Conservation (phyloP, 106 monocot genomes). For the Dioscorea alata region DNA sequence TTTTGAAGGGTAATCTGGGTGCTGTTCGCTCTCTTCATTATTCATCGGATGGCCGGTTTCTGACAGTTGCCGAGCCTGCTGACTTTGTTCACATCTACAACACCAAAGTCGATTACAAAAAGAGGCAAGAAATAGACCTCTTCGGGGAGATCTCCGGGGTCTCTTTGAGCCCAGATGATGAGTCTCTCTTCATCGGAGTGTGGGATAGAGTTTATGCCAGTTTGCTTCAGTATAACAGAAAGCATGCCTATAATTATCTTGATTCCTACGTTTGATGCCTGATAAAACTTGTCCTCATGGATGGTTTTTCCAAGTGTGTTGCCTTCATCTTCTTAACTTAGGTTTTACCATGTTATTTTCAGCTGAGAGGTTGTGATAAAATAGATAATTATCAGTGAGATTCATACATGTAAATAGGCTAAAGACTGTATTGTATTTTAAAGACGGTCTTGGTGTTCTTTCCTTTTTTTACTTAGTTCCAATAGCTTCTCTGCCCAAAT, state of each 20-base stretch:
- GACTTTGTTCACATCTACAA: conserved; percentile 71
- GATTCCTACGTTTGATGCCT: conserved; percentile 4
- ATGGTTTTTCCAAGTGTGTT: too few relatives aligned
- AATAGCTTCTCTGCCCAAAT: too few relatives aligned
- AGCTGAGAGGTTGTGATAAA: too few relatives aligned
- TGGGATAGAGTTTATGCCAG: conserved; percentile 77
- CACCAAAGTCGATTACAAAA: conserved; percentile 39
- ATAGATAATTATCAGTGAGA: too few relatives aligned
- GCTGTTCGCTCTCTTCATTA: conserved; percentile 65
- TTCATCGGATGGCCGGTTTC: conserved; percentile 60
- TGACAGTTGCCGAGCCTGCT: conserved; percentile 66
- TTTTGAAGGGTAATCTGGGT: conserved; percentile 57
- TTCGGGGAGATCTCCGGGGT: conserved; percentile 78
- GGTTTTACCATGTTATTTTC: too few relatives aligned
- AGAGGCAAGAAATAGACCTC: conserved; percentile 68
- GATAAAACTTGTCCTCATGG: too few relatives aligned
- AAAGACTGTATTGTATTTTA: too few relatives aligned
- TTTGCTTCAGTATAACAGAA: conserved; percentile 42
- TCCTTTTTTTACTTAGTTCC: too few relatives aligned
- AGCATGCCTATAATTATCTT: conserved; percentile 30
- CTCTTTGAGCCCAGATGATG: conserved; percentile 59
- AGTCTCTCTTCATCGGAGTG: conserved; percentile 63
- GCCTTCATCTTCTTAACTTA: too few relatives aligned
- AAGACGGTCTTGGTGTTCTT: too few relatives aligned
- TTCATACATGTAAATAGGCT: too few relatives aligned